Evolutionary conservation across 1,284 basidiomycete genomes (phyloP), one percentile per base, ranked within the genome.

Genomic region (Albatrellus sp.): DNA sequence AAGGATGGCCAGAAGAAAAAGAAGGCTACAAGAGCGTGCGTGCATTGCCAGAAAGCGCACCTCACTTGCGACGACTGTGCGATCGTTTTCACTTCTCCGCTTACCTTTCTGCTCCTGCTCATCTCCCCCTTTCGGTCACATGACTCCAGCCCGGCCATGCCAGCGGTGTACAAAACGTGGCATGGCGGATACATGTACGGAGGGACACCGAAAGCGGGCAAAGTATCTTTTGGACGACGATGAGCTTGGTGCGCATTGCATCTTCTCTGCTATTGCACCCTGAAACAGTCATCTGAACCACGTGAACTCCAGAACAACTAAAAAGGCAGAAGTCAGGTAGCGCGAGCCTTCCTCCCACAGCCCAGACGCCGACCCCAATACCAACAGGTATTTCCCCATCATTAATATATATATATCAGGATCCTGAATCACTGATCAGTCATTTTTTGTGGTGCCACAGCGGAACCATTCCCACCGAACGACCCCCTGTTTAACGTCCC

Each of bases 161-260:
- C 84, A 88, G 54, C 79, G 94, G 40, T 98, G 94, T 60, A 73
- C 91, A 44, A 97, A 94, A 65, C 92, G 94, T 52, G 91, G 91
- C 13, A 82, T 94, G 55, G 84, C 81, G 5, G 77, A 80, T 47
- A 84, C 80, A 48, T 98, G 94, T 59, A 83, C 84, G 33, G 94
- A 98, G 59, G 94, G 94, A 0, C 85, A 90, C 52, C 77, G 94
- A 53, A 98, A 98, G 68, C 97, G 97, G 66, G 94, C 94, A 19
- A 98, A 98, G 61, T 98, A 98, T 62, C 75, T 96, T 13, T 69
- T 92, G 50, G 90, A 94, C 60, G 90, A 92, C 40, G 86, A 89
- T 38, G 91, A 96, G 60, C 77, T 91, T 46, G 82, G 90, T 90
- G 58, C 54, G 79, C 66, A 20, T 30, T 9, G 36, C 50, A 37